Base-by-base conservation (phyloP, 805 yeast species). In the Candida yuanshanica region DNA sequence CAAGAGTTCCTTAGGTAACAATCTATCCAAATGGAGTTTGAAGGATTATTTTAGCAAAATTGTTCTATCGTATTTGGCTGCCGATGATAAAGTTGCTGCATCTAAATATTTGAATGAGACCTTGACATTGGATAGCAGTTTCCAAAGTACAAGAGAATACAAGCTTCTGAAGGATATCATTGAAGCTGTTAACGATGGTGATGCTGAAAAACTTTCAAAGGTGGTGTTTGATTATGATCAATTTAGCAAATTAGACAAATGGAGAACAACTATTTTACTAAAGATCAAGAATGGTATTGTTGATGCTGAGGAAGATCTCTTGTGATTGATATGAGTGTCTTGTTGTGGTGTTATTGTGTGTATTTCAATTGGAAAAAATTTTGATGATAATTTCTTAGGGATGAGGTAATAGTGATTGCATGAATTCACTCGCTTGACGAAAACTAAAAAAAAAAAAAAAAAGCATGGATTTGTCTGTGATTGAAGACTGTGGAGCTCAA, bases 31-130 rank as follows among this genome's bases (percentile, higher is more conserved):
- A 64, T 93, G 97, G 97, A 81, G 88, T 38, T 70, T 93, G 57
- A 93, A 93, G 63, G 99, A 93, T 43, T 88, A 91, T 62, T 89
- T 85, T 55, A 69, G 87, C 57, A 89, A 89, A 68, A 80, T 85
- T 39, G 80, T 86, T 21, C 69, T 93, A 42, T 87, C 96, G 59
- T 77, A 83, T 39, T 69, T 93, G 49, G 95, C 97, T 25, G 77
- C 79, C 43, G 88, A 79, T 49, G 99, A 93, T 62, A 69, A 77
- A 29, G 90, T 95, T 26, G 95, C 95, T 37, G 96, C 95, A 0
- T 74, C 76, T 40, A 82, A 84, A 54, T 75, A 87, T 27, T 61
- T 85, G 39, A 78, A 76, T 23, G 75, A 76, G 45, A 84, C 79
- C 44, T 58, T 69, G 11, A 75, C 71, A 27, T 80, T 90, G 70